Conservation (phyloP, 2,329 filamentous ascomycete species). For the Verticillium zaregamsianum region DNA sequence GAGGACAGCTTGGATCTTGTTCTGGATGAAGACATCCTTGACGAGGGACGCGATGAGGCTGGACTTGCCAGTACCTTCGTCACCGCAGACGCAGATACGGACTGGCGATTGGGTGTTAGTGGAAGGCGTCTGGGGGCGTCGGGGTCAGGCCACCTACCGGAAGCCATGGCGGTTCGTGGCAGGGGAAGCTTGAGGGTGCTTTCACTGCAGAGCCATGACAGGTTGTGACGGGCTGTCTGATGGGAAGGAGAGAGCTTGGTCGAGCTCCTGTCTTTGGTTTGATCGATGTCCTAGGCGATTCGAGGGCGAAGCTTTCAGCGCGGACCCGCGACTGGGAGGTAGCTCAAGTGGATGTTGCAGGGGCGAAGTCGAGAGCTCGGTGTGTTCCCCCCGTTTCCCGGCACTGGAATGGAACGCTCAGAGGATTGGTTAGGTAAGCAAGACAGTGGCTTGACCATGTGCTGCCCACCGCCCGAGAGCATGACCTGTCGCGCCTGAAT, state of each 20-base stretch:
- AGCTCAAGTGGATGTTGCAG: neutral
- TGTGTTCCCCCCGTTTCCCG: neutral
- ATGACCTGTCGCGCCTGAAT: no score
- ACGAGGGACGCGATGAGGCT: conserved; percentile 92
- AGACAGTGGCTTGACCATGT: neutral
- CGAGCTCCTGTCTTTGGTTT: neutral
- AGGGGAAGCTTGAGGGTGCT: neutral
- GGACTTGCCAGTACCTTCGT: conserved; percentile 87
- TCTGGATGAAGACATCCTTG: conserved; percentile 93
- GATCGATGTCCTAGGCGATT: neutral
- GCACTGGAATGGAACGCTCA: neutral
- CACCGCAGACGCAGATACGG: conserved; percentile 92
- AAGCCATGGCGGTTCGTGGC: conserved; percentile 9
- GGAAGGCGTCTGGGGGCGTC: neutral
- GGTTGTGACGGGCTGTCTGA: neutral
- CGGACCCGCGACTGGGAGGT: neutral
- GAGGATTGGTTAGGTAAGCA: neutral
- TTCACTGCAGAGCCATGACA: neutral
- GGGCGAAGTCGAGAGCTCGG: neutral
- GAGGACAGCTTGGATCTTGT: conserved; percentile 91
- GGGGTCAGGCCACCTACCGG: conserved; percentile 7
- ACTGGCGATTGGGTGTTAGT: conserved; percentile 40
- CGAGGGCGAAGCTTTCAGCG: neutral
- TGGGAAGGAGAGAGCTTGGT: neutral
- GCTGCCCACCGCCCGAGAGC: no score